phyloP scores from a whole-genome alignment of 2,329 filamentous ascomycete genomes.

The Hypoxylon sp. region DNA sequence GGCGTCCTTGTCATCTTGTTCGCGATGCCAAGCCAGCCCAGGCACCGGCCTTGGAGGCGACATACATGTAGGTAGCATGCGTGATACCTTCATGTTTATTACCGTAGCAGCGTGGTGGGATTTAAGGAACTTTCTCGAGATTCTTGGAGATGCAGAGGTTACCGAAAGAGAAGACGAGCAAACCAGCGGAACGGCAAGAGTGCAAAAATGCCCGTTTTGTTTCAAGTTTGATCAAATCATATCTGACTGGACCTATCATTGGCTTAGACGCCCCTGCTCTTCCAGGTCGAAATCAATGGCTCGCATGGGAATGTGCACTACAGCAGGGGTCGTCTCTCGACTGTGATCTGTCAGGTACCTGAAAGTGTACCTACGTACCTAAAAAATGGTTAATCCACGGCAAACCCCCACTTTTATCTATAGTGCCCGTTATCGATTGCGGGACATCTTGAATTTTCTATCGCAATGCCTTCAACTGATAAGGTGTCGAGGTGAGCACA shows the following conservation, averaged over 20 bases:
- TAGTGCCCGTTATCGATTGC: background rate
- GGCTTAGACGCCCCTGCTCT: background rate
- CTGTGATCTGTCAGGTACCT: background rate
- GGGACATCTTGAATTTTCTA: conserved; percentile 11
- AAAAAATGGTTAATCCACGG: conserved; percentile 20
- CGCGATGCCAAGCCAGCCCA: no score
- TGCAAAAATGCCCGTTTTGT: conserved; percentile 21
- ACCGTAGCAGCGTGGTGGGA: no score
- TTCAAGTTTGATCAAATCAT: background rate
- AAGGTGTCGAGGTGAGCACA: background rate
- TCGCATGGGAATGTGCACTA: no score
- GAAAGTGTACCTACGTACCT: background rate
- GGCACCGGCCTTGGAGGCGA: no score
- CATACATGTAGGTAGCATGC: no score
- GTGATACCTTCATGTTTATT: no score
- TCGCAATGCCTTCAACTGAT: background rate
- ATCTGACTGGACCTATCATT: background rate
- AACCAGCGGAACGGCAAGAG: conserved; percentile 3
- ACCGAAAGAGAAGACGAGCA: background rate
- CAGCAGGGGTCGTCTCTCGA: no score
- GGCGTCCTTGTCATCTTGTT: background rate
- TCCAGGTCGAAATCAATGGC: background rate
- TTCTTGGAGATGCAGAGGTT: background rate
- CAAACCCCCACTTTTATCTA: background rate
- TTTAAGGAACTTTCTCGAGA: no score